Evolutionary conservation across 768 basidiomycete species (phyloP), one percentile per base, ranked within the genome.

Genomic region (Sporobolomyces phaffii): DNA sequence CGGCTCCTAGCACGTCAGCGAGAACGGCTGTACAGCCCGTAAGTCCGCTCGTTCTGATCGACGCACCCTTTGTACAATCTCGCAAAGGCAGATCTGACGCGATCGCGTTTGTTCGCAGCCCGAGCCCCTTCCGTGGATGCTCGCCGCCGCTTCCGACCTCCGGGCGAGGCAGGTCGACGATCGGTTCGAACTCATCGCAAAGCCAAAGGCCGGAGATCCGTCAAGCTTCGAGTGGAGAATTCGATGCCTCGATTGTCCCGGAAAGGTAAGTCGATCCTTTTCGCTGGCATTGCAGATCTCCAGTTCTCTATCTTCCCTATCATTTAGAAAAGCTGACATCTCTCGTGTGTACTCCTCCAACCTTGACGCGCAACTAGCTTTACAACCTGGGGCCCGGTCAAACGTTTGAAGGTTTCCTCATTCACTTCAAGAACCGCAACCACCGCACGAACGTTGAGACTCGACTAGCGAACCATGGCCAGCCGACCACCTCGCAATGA

Each of bases 331-430:
- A 26, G 22, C 44, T 45, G 44, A 45, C 44, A n/a, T n/a, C n/a
- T n/a, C n/a, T n/a, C n/a, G n/a, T n/a, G n/a, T n/a, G n/a, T n/a
- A 9, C 29, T 36, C 26, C 15, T 5, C 50, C 22, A 18, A 14
- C 50, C 22, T 4, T 49, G 45, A n/a, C 29, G 45, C 43, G n/a
- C 18, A 2, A 17, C 18, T 29, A 92, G 86, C 77, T 96, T 63
- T 98, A 96, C 81, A 90, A 88, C 73, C 86, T 91, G 49, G 93
- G 93, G 50, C 90, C 90, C 15, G 87, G 83, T 11, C 87, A 93
- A 78, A 89, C 89, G 15, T 78, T 97, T 53, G 81, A 83, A 29
- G 96, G 97, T 77, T 98, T 91, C 73, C 89, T 91, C 75, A 88
- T 96, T 15, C 94, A 99, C 79, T 79, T 99, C 61, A 77, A 78